These are phyloP conservation scores for Russula sp. DNA, from an alignment of 768 basidiomycete genomes.

Conservation along the genomic window DNA sequence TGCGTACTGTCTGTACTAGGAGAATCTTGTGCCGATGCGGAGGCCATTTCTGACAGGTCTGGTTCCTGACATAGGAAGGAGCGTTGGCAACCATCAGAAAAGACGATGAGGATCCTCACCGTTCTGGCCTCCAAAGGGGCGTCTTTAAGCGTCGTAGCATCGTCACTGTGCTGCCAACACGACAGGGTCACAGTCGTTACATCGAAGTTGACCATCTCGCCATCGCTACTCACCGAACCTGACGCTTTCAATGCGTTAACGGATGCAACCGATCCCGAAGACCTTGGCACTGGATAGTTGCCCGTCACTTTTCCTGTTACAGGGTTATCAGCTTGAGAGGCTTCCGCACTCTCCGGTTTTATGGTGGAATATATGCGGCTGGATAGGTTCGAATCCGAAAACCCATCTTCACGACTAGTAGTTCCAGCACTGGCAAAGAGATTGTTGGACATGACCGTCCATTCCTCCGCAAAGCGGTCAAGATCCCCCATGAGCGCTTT, in stretches of 20 bases:
- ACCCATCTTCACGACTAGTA: background rate
- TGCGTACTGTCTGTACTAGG: background rate
- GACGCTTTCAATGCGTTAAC: background rate
- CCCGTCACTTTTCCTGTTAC: background rate
- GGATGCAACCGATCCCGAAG: background rate
- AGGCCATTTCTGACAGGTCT: background rate
- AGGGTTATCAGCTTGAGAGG: background rate
- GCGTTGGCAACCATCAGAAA: background rate
- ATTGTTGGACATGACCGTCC: conserved; percentile 18
- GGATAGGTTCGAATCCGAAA: background rate
- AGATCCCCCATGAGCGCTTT: conserved; percentile 12
- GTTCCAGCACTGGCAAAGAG: background rate
- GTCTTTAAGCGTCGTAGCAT: background rate
- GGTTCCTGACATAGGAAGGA: background rate
- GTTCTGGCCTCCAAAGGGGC: background rate
- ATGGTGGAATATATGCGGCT: background rate
- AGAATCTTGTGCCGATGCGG: background rate
- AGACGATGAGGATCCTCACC: background rate
- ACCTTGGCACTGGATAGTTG: too few relatives aligned
- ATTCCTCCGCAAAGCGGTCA: conserved; percentile 16
- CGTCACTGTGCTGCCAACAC: conserved; percentile 14
- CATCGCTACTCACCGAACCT: background rate
- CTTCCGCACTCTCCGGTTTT: background rate
- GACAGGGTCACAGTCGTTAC: background rate
- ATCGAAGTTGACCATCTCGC: background rate